Base-by-base conservation (phyloP, 768 basidiomycete species). In the Phanerochaete carnosa region DNA sequence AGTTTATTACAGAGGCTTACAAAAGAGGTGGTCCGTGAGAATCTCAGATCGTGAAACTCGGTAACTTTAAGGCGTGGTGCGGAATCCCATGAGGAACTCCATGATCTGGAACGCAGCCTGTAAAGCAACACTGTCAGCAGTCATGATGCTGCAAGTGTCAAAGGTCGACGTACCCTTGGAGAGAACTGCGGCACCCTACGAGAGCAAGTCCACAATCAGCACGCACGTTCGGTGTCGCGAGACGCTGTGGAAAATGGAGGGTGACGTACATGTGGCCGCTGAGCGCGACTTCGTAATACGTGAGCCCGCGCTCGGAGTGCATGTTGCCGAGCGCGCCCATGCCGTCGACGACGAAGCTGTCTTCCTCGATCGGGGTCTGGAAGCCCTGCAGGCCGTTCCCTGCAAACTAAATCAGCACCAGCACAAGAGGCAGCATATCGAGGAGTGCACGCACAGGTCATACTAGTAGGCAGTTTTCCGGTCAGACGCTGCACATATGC, bases 341-440 rank as follows among this genome's bases (percentile, higher is more conserved):
- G 19, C 84, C 87, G 58, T 89, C 87, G 55, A 91, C 82, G 58
- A 89, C 70, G 75, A 91, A 87, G 61, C 82, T 86, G 63, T 90
- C 88, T 30, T 81, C 73, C 13, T 72, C 68, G 49, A 89, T 88
- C 5, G 87, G 87, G 0, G 79, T 84, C 62, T 86, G 88, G 82
- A 91, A 91, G 0, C 89, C 89, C 74, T 91, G 89, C 59, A 75
- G 33, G 0, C 87, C 86, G 60, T 76, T 76, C 89, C 84, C 83
- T 83, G 76, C 71, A 73, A 37, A 16, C 6, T 33, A 16, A 28
- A 16, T 46, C 39, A 46, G 59, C 1, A 16, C 26, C 30, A 54
- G 25, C 25, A 16, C 28, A 23, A 12, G 3, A 45, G 2, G 35
- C 12, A 28, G 49, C 25, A 26, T 4, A 28, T 4, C 25, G 52